Evolutionary conservation across 768 basidiomycete species (phyloP).

Genomic region (Amanita polypyramis): DNA sequence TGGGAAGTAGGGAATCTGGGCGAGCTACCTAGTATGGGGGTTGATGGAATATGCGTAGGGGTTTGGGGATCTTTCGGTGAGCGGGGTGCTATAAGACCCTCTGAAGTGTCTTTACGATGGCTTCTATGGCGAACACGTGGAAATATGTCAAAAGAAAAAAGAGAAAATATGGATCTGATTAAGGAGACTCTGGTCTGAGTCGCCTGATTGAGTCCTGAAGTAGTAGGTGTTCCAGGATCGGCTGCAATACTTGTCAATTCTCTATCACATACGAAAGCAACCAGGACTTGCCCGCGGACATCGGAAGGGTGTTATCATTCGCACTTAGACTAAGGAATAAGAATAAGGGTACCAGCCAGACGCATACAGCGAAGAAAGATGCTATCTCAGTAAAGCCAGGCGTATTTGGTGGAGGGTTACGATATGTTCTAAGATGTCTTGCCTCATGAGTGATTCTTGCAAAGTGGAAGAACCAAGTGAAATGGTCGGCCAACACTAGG

Average conservation of each 20-base stretch:
- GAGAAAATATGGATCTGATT: slow-evolving; percentile 55
- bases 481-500: slow-evolving; percentile 84
- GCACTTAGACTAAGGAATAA: slow-evolving; percentile 93
- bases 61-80: slow-evolving; percentile 31
- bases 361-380: slow-evolving; percentile 75
- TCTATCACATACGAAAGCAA: slow-evolving; percentile 1
- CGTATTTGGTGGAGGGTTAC: slow-evolving; percentile 22
- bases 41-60: slow-evolving; percentile 19
- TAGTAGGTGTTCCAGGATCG: slow-evolving; percentile 32
- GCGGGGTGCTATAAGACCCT: slow-evolving; percentile 64
- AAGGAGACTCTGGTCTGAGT: slow-evolving; percentile 40
- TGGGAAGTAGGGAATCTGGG: not conserved
- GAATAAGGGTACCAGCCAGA: slow-evolving; percentile 89
- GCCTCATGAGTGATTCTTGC: slow-evolving; percentile 59
- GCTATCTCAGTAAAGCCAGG: slow-evolving; percentile 65
- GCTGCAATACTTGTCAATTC: slow-evolving; percentile 14
- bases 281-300: slow-evolving; percentile 35
- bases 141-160: slow-evolving; percentile 30
- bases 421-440: slow-evolving; percentile 40
- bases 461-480: slow-evolving; percentile 96
- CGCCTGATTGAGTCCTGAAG: slow-evolving; percentile 16
- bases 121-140: slow-evolving; percentile 32
- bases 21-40: slow-evolving; percentile 17
- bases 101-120: slow-evolving; percentile 37
- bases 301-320: slow-evolving; percentile 91